phyloP scores from a whole-genome alignment of 75 land plant genomes.

The Cupressus sempervirens region DNA sequence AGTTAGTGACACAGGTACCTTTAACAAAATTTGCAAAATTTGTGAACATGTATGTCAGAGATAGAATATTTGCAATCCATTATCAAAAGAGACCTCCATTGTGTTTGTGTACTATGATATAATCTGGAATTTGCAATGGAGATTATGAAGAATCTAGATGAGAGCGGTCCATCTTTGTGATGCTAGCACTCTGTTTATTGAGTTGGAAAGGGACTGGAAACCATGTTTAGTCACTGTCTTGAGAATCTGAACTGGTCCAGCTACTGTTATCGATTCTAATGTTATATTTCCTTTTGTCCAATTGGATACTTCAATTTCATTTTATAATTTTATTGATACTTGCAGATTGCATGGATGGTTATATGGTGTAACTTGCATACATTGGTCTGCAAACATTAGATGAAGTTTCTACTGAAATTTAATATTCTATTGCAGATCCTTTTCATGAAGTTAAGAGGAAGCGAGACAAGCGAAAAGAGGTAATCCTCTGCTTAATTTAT shows the following conservation, averaged over 20 bases:
- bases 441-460: conserved; percentile 73
- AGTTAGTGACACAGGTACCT: neutral
- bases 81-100: neutral
- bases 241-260: conserved; percentile 1
- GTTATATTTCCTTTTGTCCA: neutral
- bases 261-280: neutral
- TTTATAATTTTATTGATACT: neutral
- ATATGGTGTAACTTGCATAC: neutral
- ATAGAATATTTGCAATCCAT: neutral
- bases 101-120: neutral
- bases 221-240: neutral
- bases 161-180: neutral
- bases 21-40: neutral
- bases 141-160: neutral
- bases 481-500: conserved; percentile 7
- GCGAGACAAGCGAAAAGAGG: conserved; percentile 70
- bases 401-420: neutral
- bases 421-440: conserved; percentile 38
- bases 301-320: neutral
- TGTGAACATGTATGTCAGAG: neutral
- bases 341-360: neutral
- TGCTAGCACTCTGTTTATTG: neutral
- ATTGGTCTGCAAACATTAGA: neutral
- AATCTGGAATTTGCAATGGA: neutral
- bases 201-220: neutral